Conservation (phyloP, 169 alveolate genomes). For the Amoebophrya sp. region DNA sequence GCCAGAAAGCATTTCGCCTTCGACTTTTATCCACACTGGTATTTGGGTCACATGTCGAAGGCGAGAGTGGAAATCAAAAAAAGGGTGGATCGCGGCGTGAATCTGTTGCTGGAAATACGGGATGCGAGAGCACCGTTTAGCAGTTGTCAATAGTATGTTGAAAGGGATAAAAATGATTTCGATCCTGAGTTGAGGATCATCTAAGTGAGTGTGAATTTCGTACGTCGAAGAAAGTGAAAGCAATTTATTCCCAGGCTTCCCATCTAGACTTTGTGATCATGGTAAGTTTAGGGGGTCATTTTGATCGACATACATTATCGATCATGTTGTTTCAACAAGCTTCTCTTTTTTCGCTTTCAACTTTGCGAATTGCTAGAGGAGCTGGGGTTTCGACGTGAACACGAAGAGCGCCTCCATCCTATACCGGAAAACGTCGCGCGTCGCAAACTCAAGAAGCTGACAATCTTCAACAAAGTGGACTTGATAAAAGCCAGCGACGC, state of each 20-base stretch:
- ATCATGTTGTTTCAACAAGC: too few relatives aligned
- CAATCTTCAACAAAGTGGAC: background rate
- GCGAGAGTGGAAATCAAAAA: background rate
- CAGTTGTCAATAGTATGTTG: background rate
- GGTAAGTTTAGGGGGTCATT: too few relatives aligned
- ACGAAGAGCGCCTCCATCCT: too few relatives aligned
- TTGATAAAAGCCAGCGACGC: background rate
- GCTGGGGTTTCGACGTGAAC: background rate
- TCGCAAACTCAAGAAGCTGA: background rate
- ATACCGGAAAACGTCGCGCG: too few relatives aligned
- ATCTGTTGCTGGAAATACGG: background rate
- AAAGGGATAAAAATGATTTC: too few relatives aligned
- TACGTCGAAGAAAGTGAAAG: too few relatives aligned
- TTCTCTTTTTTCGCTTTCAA: too few relatives aligned
- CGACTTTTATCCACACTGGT: background rate
- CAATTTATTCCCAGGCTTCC: too few relatives aligned
- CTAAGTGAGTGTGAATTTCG: too few relatives aligned
- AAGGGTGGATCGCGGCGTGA: background rate
- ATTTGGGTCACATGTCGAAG: background rate
- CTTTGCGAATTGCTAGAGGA: background rate
- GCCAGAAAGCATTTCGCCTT: background rate
- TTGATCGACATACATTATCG: too few relatives aligned
- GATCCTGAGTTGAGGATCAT: too few relatives aligned
- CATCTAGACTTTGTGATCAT: too few relatives aligned
- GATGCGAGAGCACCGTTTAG: background rate